A percentile compares a stretch with the other conserved stretches of the same genome.
These are phyloP conservation scores for Entomophthora muscae DNA, from an alignment of 371 early-diverging fungal species.

Conservation along the genomic window DNA sequence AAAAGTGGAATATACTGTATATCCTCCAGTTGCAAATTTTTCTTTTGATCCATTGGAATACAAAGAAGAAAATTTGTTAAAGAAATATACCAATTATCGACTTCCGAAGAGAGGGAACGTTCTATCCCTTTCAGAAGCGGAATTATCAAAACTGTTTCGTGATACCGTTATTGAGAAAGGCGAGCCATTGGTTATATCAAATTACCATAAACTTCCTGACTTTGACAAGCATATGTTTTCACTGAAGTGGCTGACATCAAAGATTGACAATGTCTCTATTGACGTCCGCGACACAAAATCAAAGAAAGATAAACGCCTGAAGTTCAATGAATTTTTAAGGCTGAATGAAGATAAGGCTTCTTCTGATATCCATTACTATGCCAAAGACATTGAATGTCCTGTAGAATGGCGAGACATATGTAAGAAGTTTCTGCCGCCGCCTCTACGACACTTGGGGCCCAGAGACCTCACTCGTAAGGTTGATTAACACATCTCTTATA, in stretches of 20 bases:
- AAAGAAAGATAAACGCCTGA: background rate
- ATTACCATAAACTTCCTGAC: background rate
- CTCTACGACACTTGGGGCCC: background rate
- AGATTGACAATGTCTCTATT: background rate
- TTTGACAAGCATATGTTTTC: background rate
- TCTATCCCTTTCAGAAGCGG: background rate
- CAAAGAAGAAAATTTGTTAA: background rate
- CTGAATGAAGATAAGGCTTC: background rate
- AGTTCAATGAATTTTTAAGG: background rate
- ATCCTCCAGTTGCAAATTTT: background rate
- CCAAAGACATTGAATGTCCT: background rate
- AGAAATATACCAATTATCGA: background rate
- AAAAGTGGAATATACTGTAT: too few relatives aligned
- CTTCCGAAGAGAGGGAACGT: background rate
- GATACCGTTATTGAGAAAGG: background rate
- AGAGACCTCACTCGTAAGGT: background rate
- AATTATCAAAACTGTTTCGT: background rate
- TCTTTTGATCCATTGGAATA: background rate
- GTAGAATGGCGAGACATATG: background rate
- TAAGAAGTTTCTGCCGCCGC: background rate
- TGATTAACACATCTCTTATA: background rate
- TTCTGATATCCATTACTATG: background rate
- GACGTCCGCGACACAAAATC: background rate
- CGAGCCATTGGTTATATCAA: background rate
- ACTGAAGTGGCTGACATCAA: background rate